Base-by-base conservation (phyloP, 306 rosid species). In the Chamaecrista fasciculata region DNA sequence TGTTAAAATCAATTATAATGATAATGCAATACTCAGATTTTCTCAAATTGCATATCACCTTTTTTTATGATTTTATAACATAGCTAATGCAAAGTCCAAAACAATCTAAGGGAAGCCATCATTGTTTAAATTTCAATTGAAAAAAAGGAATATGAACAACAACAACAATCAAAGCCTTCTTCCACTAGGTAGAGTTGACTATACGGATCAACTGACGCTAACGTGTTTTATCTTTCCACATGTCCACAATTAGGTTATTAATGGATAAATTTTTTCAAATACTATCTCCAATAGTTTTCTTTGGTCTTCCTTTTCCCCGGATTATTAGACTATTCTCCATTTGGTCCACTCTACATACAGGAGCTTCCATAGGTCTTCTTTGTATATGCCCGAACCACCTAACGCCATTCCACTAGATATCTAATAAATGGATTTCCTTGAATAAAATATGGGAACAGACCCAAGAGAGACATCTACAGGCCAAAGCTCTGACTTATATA, bases 21-120 rank as follows among this genome's bases (percentile, higher is more conserved):
- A 40, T 40, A 40, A 9, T 11, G 3, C n/a, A 11, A 6, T 11
- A 40, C 2, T 1, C 46, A 40, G 1, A 40, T 10, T 40, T 40
- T 40, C n/a, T 11, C n/a, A 40, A 40, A 10, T 40, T 40, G 46
- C 46, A 40, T 40, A 8, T 36, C 42, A 40, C n/a, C 12, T 11
- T 2, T 40, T 9, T 40, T 40, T n/a, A n/a, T n/a, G n/a, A n/a
- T n/a, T 11, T 40, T 11, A 40, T 2, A 10, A 40, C n/a, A 55
- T 19, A 62, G 14, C 34, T 62, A 44, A 25, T 47, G 31, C 46
- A n/a, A 66, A 67, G 60, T 65, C 14, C 11, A 51, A 51, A 33
- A 43, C 2, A 50, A 66, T 34, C 37, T 11, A 18, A 11, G 26
- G 49, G 31, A 63, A 63, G n/a, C 6, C 59, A 6, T 31, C 66